Percentiles rank a stretch among this genome's conserved stretches.
Evolutionary conservation across 78 protist genomes (phyloP).

Genomic region (Planoprotostelium fungivorum): DNA sequence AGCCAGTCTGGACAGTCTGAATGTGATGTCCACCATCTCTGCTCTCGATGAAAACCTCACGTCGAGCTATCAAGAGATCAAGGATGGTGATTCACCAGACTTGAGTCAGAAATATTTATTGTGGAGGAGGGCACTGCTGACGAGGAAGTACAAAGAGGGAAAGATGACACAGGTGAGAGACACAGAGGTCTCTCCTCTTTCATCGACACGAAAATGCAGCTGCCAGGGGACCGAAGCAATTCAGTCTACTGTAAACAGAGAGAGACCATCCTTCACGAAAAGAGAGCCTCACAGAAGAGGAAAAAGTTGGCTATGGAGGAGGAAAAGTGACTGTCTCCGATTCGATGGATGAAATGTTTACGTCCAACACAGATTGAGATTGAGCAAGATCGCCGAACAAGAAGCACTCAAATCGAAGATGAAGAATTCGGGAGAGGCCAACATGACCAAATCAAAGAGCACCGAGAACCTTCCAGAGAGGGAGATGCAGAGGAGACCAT

Average conservation of each 20-base stretch:
- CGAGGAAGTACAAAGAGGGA: neutral
- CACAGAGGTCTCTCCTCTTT: no score
- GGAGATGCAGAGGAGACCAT: no score
- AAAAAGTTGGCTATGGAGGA: neutral
- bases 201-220: no score
- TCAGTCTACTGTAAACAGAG: neutral
- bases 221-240: neutral
- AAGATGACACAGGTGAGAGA: neutral
- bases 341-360: neutral
- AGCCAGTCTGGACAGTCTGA: neutral
- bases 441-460: neutral
- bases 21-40: neutral
- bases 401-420: no score
- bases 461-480: neutral
- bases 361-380: neutral
- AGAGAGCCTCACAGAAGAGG: neutral
- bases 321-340: neutral
- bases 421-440: neutral
- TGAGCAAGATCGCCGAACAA: neutral
- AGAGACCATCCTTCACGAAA: neutral
- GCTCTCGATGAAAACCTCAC: neutral
- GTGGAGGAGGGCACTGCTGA: neutral
- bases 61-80: neutral
- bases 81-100: neutral
- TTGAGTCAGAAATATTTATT: neutral